Evolutionary conservation across 441 rosid genomes (phyloP), one percentile per base, ranked within the genome.

Genomic region (Theobroma grandiflorum): DNA sequence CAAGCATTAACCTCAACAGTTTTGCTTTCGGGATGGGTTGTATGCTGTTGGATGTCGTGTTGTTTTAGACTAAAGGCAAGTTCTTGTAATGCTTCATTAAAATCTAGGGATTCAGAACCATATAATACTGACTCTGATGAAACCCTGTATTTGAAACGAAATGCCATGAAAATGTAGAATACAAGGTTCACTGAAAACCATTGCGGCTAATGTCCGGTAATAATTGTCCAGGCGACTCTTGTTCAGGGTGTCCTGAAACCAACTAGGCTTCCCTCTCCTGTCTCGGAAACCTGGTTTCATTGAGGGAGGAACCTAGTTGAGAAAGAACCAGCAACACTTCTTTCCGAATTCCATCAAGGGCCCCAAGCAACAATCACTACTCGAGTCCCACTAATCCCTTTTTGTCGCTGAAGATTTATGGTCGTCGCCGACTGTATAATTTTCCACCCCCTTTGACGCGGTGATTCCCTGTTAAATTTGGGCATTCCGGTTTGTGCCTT

Each of bases 201-300:
- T 7, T 14, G 7, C 61, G 1, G 40, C 22, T 18, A 71, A 33
- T 31, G 75, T 71, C 61, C 75, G 16, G 42, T 71, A 71, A 45
- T 50, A 71, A 31, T 71, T 49, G 45, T 71, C 61, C n/a, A 50
- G 35, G 2, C 75, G 38, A 18, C 75, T 71, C 22, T 8, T 15
- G 45, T 71, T 71, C 33, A 71, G 6, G 42, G 40, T 71, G 40
- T 53, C 12, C 18, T 71, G 42, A n/a, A 71, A 71, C 75, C 61
- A 50, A 53, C 75, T 49, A 12, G 15, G 35, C 16, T 53, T n/a
- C 14, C 43, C 61, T 6, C 14, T 38, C 11, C 61, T 37, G 9
- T 8, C 73, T 14, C 73, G 6, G 49, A 42, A 6, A 45, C 37
- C 33, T 15, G 37, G 59, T 1, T 6, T 22, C 42, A 70, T 47